A percentile compares a stretch with the other conserved stretches of the same genome.
Evolutionary conservation across 345 rosid species (phyloP).

Genomic region (Rhodamnia rubescens): DNA sequence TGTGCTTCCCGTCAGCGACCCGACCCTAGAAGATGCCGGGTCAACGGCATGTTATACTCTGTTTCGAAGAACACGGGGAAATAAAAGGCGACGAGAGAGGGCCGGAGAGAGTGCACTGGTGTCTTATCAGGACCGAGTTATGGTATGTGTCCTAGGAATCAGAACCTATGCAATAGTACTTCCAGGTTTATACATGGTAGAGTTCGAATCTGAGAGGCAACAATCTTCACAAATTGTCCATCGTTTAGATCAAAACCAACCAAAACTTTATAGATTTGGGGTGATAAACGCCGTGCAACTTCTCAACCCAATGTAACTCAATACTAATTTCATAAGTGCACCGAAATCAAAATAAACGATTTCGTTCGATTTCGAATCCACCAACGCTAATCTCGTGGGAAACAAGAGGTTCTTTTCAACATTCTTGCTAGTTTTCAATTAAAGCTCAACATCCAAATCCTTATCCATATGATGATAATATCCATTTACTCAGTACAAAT

Average conservation of each 20-base stretch:
- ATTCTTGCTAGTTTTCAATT: not conserved
- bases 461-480: not conserved
- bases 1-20: not conserved
- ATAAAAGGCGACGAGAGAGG: no score
- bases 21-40: not conserved
- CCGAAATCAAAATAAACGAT: not conserved
- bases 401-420: not conserved
- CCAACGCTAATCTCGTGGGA: not conserved
- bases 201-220: not conserved
- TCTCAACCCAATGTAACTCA: not conserved
- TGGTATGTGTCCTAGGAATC: not conserved
- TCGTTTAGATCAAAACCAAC: not conserved
- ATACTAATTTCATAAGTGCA: not conserved
- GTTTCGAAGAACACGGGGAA: no score
- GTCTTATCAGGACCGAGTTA: not conserved
- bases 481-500: not conserved
- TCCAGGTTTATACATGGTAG: not conserved
- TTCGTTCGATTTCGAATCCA: not conserved
- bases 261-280: not conserved
- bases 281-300: not conserved
- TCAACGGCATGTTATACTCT: not conserved
- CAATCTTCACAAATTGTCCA: not conserved
- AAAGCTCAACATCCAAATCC: not conserved
- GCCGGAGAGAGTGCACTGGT: not conserved
- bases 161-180: not conserved